These are phyloP conservation scores for Fragilaria crotonensis DNA, from an alignment of 108 stramenopile species.

Conservation along the genomic window DNA sequence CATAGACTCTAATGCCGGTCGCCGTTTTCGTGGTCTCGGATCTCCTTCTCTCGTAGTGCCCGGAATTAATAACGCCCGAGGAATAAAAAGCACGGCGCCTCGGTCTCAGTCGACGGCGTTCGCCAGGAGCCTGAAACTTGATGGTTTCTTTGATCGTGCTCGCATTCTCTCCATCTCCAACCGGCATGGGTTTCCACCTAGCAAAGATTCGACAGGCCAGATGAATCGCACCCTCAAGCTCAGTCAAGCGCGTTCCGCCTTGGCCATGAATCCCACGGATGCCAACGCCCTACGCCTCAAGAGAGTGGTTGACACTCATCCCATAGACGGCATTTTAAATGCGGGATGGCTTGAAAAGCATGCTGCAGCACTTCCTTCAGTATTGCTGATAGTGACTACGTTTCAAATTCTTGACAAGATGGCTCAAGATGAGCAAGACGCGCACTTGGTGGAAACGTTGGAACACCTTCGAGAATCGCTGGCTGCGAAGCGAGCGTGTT, in stretches of 20 bases:
- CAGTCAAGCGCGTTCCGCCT: slow-evolving; percentile 8
- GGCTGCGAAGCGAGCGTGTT: slow-evolving; percentile 51
- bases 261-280: background rate
- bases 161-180: slow-evolving; percentile 41
- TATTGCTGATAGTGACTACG: slow-evolving; percentile 54
- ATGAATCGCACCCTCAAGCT: slow-evolving; percentile 18
- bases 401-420: slow-evolving; percentile 12
- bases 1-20: background rate
- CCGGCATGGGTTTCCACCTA: slow-evolving; percentile 71
- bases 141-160: slow-evolving; percentile 53
- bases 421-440: slow-evolving; percentile 29
- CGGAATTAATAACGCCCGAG: background rate
- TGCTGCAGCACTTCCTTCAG: slow-evolving; percentile 55
- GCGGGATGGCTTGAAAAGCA: slow-evolving; percentile 77
- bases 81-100: background rate
- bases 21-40: background rate
- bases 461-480: slow-evolving; percentile 41
- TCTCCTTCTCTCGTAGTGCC: background rate
- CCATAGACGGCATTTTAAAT: slow-evolving; percentile 62
- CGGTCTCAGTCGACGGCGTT: slow-evolving; percentile 14
- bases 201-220: slow-evolving; percentile 57
- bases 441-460: slow-evolving; percentile 35
- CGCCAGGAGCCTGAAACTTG: slow-evolving; percentile 30
- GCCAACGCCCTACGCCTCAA: slow-evolving; percentile 9
- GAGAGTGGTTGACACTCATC: slow-evolving; percentile 17